phyloP scores from a whole-genome alignment of 225 moss, liverwort and hornwort genomes.

The Marchantia paleacea region DNA sequence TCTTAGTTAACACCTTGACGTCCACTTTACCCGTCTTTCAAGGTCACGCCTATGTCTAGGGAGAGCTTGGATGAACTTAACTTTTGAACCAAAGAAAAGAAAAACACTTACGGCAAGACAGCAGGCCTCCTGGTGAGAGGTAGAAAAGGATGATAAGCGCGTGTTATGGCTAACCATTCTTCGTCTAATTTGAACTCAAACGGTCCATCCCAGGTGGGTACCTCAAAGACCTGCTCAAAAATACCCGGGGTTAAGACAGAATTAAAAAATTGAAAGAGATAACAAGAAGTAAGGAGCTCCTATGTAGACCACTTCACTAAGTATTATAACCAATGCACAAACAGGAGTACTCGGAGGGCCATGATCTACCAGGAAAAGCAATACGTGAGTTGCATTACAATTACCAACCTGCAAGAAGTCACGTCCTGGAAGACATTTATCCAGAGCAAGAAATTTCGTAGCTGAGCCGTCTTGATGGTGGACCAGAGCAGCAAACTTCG shows the following conservation, averaged over 20 bases:
- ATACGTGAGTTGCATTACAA: no score
- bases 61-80: background rate
- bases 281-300: background rate
- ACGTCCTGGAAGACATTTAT: conserved; percentile 86
- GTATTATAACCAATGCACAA: background rate
- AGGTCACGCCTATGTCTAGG: no score
- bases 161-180: conserved; percentile 91
- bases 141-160: conserved; percentile 68
- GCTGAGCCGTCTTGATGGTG: conserved; percentile 51
- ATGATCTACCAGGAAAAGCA: no score
- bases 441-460: conserved; percentile 87
- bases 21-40: background rate
- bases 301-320: background rate
- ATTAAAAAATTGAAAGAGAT: no score
- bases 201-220: conserved; percentile 46
- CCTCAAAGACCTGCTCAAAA: conserved; percentile 60
- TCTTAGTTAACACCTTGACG: background rate
- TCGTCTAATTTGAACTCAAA: conserved; percentile 75
- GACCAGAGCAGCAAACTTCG: conserved; percentile 82
- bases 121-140: conserved; percentile 64
- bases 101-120: conserved; percentile 36
- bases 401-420: conserved; percentile 75
- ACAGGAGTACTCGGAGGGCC: background rate
- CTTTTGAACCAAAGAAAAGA: background rate
- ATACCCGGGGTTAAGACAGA: background rate